Percentiles rank a stretch among this genome's conserved stretches.
Conservation (phyloP, 352 stramenopile species). For the Pythium biforme region DNA sequence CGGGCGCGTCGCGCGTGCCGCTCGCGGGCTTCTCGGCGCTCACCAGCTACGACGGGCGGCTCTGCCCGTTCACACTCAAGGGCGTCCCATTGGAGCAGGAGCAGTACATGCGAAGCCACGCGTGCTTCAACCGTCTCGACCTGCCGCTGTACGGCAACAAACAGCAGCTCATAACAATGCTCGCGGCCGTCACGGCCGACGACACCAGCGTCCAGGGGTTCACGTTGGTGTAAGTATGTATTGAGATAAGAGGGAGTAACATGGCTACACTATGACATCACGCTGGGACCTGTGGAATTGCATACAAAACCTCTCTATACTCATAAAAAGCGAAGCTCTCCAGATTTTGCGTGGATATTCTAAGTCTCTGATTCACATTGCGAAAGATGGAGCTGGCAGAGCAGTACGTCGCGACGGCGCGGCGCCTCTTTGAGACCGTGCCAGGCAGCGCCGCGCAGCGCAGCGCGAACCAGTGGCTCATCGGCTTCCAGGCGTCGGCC, state of each 20-base stretch:
- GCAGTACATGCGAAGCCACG: constrained; percentile 65
- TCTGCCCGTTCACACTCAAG: constrained; percentile 72
- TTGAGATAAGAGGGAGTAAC: neutral
- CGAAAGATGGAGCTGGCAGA: constrained; percentile 29
- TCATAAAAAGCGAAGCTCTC: neutral
- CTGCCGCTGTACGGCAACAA: constrained; percentile 88
- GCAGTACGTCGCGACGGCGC: constrained; percentile 53
- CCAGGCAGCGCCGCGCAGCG: constrained; percentile 52
- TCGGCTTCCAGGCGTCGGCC: constrained; percentile 53
- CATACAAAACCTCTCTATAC: neutral
- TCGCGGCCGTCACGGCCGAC: constrained; percentile 46
- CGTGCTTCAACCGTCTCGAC: constrained; percentile 86
- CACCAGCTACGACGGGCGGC: constrained; percentile 77
- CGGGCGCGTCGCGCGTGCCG: constrained; percentile 74
- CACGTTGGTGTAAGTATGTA: constrained; percentile 47
- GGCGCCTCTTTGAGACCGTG: constrained; percentile 63
- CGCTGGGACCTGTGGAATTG: neutral
- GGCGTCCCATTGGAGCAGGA: constrained; percentile 5
- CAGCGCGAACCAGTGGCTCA: constrained; percentile 67
- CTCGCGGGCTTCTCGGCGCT: constrained; percentile 67
- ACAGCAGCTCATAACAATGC: constrained; percentile 67
- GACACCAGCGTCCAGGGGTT: constrained; percentile 69
- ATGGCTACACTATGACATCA: constrained; percentile 7
- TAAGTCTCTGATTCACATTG: too few relatives aligned
- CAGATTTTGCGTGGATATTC: too few relatives aligned